A percentile compares a stretch with the other conserved stretches of the same genome.
Evolutionary conservation across 306 rosid species (phyloP).

Genomic region (Acacia confusa): DNA sequence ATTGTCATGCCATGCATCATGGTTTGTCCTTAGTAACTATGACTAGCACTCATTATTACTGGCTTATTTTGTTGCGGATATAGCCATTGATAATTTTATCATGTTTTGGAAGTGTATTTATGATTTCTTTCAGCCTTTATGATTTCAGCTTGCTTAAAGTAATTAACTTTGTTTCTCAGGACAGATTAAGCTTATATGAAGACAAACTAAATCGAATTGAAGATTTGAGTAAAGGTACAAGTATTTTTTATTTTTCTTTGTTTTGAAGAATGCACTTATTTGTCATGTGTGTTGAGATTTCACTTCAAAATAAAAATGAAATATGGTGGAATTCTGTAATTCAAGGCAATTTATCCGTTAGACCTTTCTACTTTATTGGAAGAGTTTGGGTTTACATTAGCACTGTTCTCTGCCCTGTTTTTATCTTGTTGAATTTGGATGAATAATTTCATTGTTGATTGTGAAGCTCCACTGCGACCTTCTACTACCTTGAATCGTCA

Average conservation of each 20-base stretch:
- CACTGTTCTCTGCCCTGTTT: slow-evolving; percentile 19
- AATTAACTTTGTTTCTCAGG: slow-evolving; percentile 46
- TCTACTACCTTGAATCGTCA: slow-evolving; percentile 73
- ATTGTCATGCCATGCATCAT: not conserved
- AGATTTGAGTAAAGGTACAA: slow-evolving; percentile 68
- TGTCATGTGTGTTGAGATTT: slow-evolving; percentile 1
- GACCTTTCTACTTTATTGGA: not conserved
- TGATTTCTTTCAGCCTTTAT: slow-evolving; percentile 27
- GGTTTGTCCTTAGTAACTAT: not conserved
- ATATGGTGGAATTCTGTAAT: not conserved
- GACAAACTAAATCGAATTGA: slow-evolving; percentile 61
- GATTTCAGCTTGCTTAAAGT: slow-evolving; percentile 21
- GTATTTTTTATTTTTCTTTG: not conserved
- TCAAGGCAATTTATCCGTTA: not conserved
- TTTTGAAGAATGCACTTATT: slow-evolving; percentile 3
- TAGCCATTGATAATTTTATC: not conserved
- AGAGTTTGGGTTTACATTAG: slow-evolving; percentile 22
- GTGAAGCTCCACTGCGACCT: slow-evolving; percentile 83
- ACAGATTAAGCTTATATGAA: slow-evolving; percentile 67
- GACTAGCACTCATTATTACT: not conserved
- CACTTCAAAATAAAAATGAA: not conserved
- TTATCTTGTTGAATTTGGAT: slow-evolving; percentile 22
- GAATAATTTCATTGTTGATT: slow-evolving; percentile 42
- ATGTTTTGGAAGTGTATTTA: not conserved
- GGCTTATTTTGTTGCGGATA: not conserved